A percentile compares a stretch with the other conserved stretches of the same genome.
These are phyloP conservation scores for Cercospora zeina DNA, from an alignment of 2,329 filamentous ascomycete species.

Conservation along the genomic window DNA sequence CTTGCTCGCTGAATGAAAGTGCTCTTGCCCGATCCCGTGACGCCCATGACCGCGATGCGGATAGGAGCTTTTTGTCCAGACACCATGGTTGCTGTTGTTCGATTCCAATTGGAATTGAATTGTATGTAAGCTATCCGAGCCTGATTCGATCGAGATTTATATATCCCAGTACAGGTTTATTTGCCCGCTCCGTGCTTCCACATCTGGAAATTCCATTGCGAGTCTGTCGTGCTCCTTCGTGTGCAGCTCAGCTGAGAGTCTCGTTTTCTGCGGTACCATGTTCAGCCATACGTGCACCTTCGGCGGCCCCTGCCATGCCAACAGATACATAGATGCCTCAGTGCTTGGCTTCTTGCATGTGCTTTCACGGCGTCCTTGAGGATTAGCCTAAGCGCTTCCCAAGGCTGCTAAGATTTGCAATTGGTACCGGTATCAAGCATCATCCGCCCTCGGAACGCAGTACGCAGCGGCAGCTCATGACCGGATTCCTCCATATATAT, in stretches of 20 bases:
- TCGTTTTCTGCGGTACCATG: background rate
- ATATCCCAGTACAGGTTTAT: too few relatives aligned
- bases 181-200: background rate
- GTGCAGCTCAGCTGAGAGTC: background rate
- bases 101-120: background rate
- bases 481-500: background rate
- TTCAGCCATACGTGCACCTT: background rate
- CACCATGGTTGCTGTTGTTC: background rate
- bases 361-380: background rate
- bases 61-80: slow-evolving; percentile 3
- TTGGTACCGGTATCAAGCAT: background rate
- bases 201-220: background rate
- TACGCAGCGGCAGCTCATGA: background rate
- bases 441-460: background rate
- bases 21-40: slow-evolving; percentile 47
- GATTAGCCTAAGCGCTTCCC: background rate
- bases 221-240: background rate
- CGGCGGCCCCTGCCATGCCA: background rate
- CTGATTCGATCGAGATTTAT: background rate
- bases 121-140: background rate
- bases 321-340: background rate
- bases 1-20: slow-evolving; percentile 38
- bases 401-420: background rate
- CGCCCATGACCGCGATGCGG: slow-evolving; percentile 46
- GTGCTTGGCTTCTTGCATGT: background rate